Conservation (phyloP, 345 rosid genomes). For the Brassica incana region DNA sequence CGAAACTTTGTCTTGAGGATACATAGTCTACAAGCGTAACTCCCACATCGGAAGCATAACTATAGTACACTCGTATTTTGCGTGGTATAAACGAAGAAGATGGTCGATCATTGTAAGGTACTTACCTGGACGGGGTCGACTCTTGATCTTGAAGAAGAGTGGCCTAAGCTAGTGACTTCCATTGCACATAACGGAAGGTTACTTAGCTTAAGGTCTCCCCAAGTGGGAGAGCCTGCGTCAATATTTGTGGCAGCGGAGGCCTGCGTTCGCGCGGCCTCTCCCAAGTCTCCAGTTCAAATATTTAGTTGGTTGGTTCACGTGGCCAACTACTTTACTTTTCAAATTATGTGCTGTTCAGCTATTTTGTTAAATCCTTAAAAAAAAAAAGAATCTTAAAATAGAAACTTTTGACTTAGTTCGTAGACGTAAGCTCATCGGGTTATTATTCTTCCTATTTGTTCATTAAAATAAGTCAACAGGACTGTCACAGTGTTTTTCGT, state of each 20-base stretch:
- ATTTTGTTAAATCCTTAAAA: neutral
- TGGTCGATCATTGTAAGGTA: fast-evolving
- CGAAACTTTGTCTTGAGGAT: neutral
- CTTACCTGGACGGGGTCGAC: slow-evolving; percentile 45
- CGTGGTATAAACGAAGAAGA: neutral
- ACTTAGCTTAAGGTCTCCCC: slow-evolving; percentile 29
- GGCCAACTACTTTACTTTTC: neutral
- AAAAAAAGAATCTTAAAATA: no score
- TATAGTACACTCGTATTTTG: neutral
- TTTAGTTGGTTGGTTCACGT: neutral
- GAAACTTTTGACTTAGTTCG: neutral
- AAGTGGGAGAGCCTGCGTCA: slow-evolving; percentile 3
- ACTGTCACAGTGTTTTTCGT: neutral
- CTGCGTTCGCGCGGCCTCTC: slow-evolving; percentile 37
- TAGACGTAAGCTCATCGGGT: neutral
- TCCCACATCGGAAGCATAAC: slow-evolving; percentile 11
- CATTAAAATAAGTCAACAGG: slow-evolving; percentile 31
- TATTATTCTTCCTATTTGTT: no score
- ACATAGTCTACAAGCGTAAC: neutral
- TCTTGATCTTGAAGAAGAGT: slow-evolving; percentile 27
- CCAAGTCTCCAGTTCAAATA: neutral
- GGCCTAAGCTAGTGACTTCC: slow-evolving; percentile 40
- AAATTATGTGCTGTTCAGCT: no score
- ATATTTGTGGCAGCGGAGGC: neutral
- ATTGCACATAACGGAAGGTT: slow-evolving; percentile 35